Evolutionary conservation across 2,329 filamentous ascomycete species (phyloP).

Genomic region (Aspergillus uvarum): DNA sequence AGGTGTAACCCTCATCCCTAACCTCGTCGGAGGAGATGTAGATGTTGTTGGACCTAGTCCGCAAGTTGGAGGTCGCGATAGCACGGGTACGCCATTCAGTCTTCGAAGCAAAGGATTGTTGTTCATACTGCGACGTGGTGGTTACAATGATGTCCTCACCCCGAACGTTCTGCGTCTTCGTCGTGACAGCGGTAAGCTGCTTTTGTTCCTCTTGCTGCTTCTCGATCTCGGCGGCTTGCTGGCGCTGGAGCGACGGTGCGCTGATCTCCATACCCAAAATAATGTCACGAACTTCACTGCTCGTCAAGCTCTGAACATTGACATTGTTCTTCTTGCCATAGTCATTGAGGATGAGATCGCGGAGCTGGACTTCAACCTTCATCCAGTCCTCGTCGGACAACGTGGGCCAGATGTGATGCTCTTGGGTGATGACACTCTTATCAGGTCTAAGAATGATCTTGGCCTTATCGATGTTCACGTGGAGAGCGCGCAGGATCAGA

Average conservation of each 20-base stretch:
- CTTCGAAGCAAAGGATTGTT: conserved; percentile 96
- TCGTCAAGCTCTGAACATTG: conserved; percentile 94
- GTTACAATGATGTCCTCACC: conserved; percentile 98
- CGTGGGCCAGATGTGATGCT: conserved; percentile 98
- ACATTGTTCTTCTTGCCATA: conserved; percentile 99
- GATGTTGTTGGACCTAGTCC: conserved; percentile 94
- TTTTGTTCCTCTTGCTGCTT: conserved; percentile 97
- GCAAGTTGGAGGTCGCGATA: conserved; percentile 92
- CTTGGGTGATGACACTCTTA: conserved; percentile 96
- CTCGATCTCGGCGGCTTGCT: conserved; percentile 97
- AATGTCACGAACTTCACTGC: conserved; percentile 95
- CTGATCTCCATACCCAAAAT: conserved; percentile 99
- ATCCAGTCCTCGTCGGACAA: conserved; percentile 97
- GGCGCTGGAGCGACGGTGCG: conserved; percentile 94
- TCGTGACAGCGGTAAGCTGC: conserved; percentile 94
- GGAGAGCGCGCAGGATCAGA: conserved; percentile 86
- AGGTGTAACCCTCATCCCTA: conserved; percentile 85
- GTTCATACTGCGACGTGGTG: conserved; percentile 96
- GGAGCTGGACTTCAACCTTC: conserved; percentile 95
- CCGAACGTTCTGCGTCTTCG: conserved; percentile 95
- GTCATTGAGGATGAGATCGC: conserved; percentile 94
- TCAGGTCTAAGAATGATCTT: conserved; percentile 93
- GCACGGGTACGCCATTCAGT: conserved; percentile 97
- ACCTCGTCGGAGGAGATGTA: conserved; percentile 97
- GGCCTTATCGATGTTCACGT: conserved; percentile 98